Conservation (phyloP, 2,329 filamentous ascomycete species). For the Colletotrichum tabaci region DNA sequence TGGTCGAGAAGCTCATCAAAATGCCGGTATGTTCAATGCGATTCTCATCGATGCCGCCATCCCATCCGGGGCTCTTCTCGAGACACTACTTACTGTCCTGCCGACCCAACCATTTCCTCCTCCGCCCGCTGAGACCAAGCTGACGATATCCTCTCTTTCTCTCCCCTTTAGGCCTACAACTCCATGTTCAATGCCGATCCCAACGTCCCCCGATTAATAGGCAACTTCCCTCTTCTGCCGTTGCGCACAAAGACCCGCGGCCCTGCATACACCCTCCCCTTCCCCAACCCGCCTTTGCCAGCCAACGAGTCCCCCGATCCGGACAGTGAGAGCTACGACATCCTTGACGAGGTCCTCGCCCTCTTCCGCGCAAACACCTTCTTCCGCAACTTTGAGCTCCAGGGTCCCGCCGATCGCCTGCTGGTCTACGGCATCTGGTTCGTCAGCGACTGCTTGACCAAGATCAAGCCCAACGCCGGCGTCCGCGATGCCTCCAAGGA, state of each 20-base stretch:
- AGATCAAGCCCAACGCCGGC: conserved; percentile 83
- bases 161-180: conserved; percentile 85
- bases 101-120: conserved; percentile 8
- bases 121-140: conserved; percentile 29
- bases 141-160: conserved; percentile 44
- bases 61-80: background rate
- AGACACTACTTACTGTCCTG: conserved; percentile 17
- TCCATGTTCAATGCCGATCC: conserved; percentile 93
- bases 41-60: background rate
- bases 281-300: conserved; percentile 70
- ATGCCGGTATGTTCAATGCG: conserved; percentile 60
- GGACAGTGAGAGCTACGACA: conserved; percentile 94
- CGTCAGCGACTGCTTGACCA: conserved; percentile 89
- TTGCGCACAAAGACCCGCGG: conserved; percentile 95
- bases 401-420: conserved; percentile 93
- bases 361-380: conserved; percentile 98
- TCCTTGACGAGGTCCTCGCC: conserved; percentile 91
- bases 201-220: conserved; percentile 73
- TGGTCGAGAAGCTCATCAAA: conserved; percentile 50
- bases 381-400: conserved; percentile 99
- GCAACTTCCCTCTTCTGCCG: conserved; percentile 95
- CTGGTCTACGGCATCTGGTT: conserved; percentile 98
- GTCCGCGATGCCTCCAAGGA: conserved; percentile 77
- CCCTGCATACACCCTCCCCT: conserved; percentile 88
- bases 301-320: conserved; percentile 80